Conservation (phyloP, 2,329 filamentous ascomycete species). For the Epichloe elymi region DNA sequence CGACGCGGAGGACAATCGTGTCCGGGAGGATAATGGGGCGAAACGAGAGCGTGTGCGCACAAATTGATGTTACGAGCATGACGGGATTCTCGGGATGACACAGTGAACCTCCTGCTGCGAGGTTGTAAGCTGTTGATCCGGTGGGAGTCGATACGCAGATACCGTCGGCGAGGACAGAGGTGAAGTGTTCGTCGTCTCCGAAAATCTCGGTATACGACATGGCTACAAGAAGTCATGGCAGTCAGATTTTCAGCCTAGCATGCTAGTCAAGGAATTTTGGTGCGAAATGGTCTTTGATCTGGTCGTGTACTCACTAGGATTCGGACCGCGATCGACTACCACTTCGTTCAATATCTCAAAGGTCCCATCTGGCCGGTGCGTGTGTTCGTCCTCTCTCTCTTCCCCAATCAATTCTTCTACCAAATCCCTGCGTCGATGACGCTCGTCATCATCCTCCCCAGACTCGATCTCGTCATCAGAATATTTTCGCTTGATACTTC, state of each 20-base stretch:
- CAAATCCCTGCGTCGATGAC: slow-evolving; percentile 45
- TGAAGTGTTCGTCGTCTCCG: slow-evolving; percentile 90
- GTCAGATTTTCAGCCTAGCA: background rate
- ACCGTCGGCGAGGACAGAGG: slow-evolving; percentile 83
- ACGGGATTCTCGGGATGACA: slow-evolving; percentile 96
- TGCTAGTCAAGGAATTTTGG: no score
- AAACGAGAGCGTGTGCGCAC: slow-evolving; percentile 89
- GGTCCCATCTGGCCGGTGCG: slow-evolving; percentile 71
- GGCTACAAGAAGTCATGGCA: slow-evolving; percentile 33
- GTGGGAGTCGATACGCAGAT: slow-evolving; percentile 91
- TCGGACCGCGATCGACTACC: slow-evolving; percentile 89
- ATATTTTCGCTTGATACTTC: slow-evolving; percentile 43
- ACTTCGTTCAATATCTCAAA: slow-evolving; percentile 93
- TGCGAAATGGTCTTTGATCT: no score
- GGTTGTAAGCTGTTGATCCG: slow-evolving; percentile 88
- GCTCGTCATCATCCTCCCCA: slow-evolving; percentile 26
- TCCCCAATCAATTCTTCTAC: slow-evolving; percentile 85
- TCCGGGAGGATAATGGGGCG: slow-evolving; percentile 93
- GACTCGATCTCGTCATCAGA: slow-evolving; percentile 11
- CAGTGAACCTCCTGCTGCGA: slow-evolving; percentile 86
- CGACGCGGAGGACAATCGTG: slow-evolving; percentile 83
- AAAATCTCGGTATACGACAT: slow-evolving; percentile 91
- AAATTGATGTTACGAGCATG: slow-evolving; percentile 87
- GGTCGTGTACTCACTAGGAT: slow-evolving; percentile 53
- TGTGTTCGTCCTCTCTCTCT: slow-evolving; percentile 70